A percentile compares a stretch with the other conserved stretches of the same genome.
Evolutionary conservation across 2,329 filamentous ascomycete genomes (phyloP).

Genomic region (Chaetomium sp.): DNA sequence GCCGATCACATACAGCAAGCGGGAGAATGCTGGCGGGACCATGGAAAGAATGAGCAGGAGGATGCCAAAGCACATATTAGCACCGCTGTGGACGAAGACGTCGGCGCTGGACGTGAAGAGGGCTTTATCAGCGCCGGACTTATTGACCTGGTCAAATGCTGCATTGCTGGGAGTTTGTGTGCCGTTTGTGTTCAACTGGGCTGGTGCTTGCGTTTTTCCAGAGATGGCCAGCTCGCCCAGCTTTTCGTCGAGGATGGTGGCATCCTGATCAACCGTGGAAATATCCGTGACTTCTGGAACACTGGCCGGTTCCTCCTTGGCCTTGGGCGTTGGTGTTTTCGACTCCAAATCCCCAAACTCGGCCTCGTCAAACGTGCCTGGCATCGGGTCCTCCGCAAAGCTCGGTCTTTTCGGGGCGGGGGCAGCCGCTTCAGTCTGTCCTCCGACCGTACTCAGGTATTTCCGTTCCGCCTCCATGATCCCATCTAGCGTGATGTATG

Average conservation of each 20-base stretch:
- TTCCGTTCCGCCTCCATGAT: slow-evolving; percentile 70
- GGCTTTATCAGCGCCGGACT: slow-evolving; percentile 50
- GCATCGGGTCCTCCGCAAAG: slow-evolving; percentile 32
- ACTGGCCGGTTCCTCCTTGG: slow-evolving; percentile 24
- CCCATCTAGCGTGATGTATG: slow-evolving; percentile 72
- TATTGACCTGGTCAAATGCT: slow-evolving; percentile 27
- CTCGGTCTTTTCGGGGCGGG: slow-evolving; percentile 7
- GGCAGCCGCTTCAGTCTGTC: background rate
- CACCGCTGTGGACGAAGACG: slow-evolving; percentile 80
- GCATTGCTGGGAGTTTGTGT: slow-evolving; percentile 10
- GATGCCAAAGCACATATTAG: slow-evolving; percentile 84
- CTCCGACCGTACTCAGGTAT: slow-evolving; percentile 32
- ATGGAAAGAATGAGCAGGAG: slow-evolving; percentile 84
- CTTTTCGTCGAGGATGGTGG: slow-evolving; percentile 16
- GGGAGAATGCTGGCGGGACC: slow-evolving; percentile 85
- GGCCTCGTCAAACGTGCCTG: slow-evolving; percentile 32
- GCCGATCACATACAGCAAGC: slow-evolving; percentile 78
- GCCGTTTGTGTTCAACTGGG: background rate
- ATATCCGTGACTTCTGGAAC: slow-evolving; percentile 53
- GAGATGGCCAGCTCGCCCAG: slow-evolving; percentile 10
- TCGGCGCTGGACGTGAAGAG: slow-evolving; percentile 72
- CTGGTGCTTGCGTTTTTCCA: background rate
- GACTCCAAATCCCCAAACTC: slow-evolving; percentile 28
- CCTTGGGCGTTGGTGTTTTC: slow-evolving; percentile 1
- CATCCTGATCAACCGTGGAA: slow-evolving; percentile 37